Conservation (phyloP, 2,329 filamentous ascomycete genomes). For the Venturia nashicola region DNA sequence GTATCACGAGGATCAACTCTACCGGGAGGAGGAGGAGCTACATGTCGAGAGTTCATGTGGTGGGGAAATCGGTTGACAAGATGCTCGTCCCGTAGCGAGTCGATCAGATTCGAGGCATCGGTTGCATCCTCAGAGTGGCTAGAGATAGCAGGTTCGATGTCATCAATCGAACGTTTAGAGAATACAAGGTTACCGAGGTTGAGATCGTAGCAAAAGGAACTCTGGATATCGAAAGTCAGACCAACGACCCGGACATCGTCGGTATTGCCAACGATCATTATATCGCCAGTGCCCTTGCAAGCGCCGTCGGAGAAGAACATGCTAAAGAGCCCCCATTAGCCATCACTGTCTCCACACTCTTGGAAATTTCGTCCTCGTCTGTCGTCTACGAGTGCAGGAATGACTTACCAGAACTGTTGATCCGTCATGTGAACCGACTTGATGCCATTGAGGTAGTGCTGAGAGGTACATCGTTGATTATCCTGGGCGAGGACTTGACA, state of each 20-base stretch:
- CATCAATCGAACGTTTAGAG: neutral
- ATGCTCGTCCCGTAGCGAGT: neutral
- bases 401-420: neutral
- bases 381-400: no score
- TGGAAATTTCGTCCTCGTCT: no score
- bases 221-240: neutral
- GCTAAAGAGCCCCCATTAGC: neutral
- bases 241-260: neutral
- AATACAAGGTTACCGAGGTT: neutral
- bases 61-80: neutral
- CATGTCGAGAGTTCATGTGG: neutral
- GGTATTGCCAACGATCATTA: neutral
- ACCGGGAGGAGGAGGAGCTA: no score
- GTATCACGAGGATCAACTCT: neutral
- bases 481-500: neutral
- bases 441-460: neutral
- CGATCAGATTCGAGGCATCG: neutral
- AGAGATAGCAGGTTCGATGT: neutral
- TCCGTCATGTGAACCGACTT: neutral
- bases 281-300: neutral
- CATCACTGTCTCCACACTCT: neutral
- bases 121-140: neutral
- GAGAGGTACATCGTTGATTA: neutral
- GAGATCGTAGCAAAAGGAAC: neutral
- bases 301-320: neutral